Conservation (phyloP, 306 rosid genomes). For the Trifolium dubium region DNA sequence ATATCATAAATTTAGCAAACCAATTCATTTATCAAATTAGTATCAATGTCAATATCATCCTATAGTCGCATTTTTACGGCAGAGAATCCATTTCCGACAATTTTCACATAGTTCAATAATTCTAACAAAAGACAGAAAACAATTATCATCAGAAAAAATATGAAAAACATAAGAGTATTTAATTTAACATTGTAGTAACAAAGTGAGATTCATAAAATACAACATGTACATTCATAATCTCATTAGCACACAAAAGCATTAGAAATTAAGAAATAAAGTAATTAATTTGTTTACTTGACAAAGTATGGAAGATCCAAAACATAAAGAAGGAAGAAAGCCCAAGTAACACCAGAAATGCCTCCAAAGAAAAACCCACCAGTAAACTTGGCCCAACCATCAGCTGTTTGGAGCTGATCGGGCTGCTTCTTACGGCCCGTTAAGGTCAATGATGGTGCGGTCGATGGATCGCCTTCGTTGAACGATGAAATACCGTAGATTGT, state of each 20-base stretch:
- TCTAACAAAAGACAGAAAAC: not conserved
- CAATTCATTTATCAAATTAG: not conserved
- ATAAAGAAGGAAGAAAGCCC: slow-evolving; percentile 89
- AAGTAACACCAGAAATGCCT: slow-evolving; percentile 87
- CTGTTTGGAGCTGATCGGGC: slow-evolving; percentile 92
- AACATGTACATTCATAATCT: slow-evolving; percentile 44
- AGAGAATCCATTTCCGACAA: not conserved
- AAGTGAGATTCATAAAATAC: slow-evolving; percentile 40
- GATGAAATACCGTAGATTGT: slow-evolving; percentile 82
- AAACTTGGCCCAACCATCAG: slow-evolving; percentile 97
- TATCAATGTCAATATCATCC: not conserved
- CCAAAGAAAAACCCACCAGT: slow-evolving; percentile 97
- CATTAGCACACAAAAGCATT: slow-evolving; percentile 28
- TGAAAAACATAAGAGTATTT: not conserved
- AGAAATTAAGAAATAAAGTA: not conserved
- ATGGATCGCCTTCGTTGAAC: slow-evolving; percentile 93
- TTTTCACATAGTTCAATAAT: not conserved
- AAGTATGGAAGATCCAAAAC: slow-evolving; percentile 82
- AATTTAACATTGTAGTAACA: slow-evolving; percentile 8
- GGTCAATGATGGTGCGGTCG: slow-evolving; percentile 77
- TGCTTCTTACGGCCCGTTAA: slow-evolving; percentile 85
- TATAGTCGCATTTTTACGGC: not conserved
- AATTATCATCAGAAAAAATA: too few relatives aligned
- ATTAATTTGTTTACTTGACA: slow-evolving; percentile 60
- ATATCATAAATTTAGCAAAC: not conserved